These are phyloP conservation scores for Alternaria sp. DNA, from an alignment of 2,329 filamentous ascomycete genomes.

Conservation along the genomic window DNA sequence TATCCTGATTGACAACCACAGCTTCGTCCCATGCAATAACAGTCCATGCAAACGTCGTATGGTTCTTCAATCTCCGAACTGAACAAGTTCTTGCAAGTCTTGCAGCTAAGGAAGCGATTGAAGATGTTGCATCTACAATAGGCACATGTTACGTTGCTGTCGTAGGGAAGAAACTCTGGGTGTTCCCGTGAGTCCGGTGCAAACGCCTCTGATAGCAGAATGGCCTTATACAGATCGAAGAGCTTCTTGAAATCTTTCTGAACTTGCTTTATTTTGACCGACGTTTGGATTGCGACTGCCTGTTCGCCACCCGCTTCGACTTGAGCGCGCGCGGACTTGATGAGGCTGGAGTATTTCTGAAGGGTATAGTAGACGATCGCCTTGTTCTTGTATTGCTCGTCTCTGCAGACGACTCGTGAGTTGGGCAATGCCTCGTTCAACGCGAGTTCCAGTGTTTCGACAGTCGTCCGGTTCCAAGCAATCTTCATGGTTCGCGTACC, in stretches of 20 bases:
- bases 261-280: slow-evolving; percentile 70
- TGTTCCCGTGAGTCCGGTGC: slow-evolving; percentile 70
- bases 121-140: slow-evolving; percentile 97
- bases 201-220: slow-evolving; percentile 88
- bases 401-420: slow-evolving; percentile 88
- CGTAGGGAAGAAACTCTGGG: slow-evolving; percentile 79
- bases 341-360: slow-evolving; percentile 71
- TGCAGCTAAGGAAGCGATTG: slow-evolving; percentile 94
- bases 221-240: slow-evolving; percentile 76
- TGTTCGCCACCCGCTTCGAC: slow-evolving; percentile 54
- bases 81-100: slow-evolving; percentile 74
- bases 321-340: slow-evolving; percentile 65
- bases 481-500: slow-evolving; percentile 97
- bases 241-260: slow-evolving; percentile 82
- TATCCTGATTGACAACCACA: slow-evolving; percentile 87
- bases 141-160: slow-evolving; percentile 92
- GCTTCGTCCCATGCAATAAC: slow-evolving; percentile 95
- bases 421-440: slow-evolving; percentile 86
- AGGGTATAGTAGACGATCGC: slow-evolving; percentile 91
- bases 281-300: slow-evolving; percentile 47
- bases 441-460: slow-evolving; percentile 87
- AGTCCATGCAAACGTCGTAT: slow-evolving; percentile 98
- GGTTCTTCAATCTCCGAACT: slow-evolving; percentile 77
- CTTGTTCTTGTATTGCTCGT: slow-evolving; percentile 99
- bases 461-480: slow-evolving; percentile 95